Percentiles rank a stretch among this genome's conserved stretches.
Conservation (phyloP, 768 basidiomycete genomes). For the Hericium coralloides region DNA sequence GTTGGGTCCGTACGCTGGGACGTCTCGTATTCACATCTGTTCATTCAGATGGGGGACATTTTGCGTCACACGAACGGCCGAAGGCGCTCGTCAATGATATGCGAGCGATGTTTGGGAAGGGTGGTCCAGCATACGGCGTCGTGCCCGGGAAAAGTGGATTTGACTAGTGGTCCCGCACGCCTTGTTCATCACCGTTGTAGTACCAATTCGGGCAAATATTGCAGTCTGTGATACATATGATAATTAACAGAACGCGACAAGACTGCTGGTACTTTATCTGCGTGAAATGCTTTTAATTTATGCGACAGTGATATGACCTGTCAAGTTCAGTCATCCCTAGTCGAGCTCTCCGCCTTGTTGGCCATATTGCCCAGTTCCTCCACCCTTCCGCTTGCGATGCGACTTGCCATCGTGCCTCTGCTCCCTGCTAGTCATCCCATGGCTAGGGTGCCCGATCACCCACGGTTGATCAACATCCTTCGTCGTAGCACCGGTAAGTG, state of each 20-base stretch:
- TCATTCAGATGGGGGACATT: conserved; percentile 15
- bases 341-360: not conserved
- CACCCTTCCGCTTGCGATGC: not conserved
- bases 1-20: conserved; percentile 18
- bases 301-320: too few relatives aligned
- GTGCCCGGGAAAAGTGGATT: not conserved
- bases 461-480: not conserved
- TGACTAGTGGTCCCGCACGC: not conserved
- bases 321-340: too few relatives aligned
- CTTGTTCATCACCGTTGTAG: too few relatives aligned
- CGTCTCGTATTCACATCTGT: conserved; percentile 18
- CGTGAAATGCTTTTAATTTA: too few relatives aligned
- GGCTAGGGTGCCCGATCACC: not conserved
- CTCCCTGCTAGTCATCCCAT: not conserved
- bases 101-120: conserved; percentile 3
- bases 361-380: not conserved
- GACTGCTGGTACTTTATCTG: too few relatives aligned
- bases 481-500: not conserved
- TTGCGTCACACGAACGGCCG: not conserved
- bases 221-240: too few relatives aligned
- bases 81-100: not conserved
- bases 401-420: not conserved
- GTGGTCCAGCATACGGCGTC: conserved; percentile 1
- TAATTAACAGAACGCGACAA: too few relatives aligned
- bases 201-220: too few relatives aligned